Base-by-base conservation (phyloP, 129 eudicot species). In the Flaveria linearis region DNA sequence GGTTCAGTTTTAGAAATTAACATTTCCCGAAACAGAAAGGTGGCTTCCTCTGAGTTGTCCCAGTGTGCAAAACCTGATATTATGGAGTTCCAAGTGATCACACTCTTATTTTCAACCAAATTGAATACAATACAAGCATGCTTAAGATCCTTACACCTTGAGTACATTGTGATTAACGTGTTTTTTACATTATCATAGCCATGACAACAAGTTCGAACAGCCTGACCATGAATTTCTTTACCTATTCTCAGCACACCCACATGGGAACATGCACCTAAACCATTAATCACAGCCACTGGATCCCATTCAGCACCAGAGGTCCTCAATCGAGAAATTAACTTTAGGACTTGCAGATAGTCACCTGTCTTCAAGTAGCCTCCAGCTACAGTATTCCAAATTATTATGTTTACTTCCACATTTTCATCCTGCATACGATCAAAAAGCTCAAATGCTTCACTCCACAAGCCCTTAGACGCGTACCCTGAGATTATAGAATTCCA, bases 401-500 rank as follows among this genome's bases (percentile, higher is more conserved):
- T 88, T 25, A 82, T 57, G 62, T 88, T 86, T 13, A 78, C 69
- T 36, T 88, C 85, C 5, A 78, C 43, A 15, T 73, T 76, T 46
- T 84, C 85, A 14, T 22, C 57, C 41, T 13, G 76, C 91, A 86
- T 86, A 41, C 63, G 69, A 71, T 86, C 79, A 58, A 86, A 86
- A 65, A 88, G 74, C 84, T 71, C 82, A 70, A 87, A 82, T 2
- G 90, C 90, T 68, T 90, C 96, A 14, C 50, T 76, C 96, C 86
- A 90, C 82, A 81, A 77, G 39, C 84, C 83, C 33, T 43, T 82
- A 8, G 75, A 74, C 1, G 85, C 89, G 73, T 87, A 87, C 47
- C 81, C 86, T 0, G 92, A 87, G 10, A 89, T 87, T 49, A 87
- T 83, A 1, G 92, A 80, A 45, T 90, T 87, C 96, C 96, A 90